Evolutionary conservation across 164 flowering plant species (phyloP), one percentile per base, ranked within the genome.

Genomic region (Nymphaea colorata): DNA sequence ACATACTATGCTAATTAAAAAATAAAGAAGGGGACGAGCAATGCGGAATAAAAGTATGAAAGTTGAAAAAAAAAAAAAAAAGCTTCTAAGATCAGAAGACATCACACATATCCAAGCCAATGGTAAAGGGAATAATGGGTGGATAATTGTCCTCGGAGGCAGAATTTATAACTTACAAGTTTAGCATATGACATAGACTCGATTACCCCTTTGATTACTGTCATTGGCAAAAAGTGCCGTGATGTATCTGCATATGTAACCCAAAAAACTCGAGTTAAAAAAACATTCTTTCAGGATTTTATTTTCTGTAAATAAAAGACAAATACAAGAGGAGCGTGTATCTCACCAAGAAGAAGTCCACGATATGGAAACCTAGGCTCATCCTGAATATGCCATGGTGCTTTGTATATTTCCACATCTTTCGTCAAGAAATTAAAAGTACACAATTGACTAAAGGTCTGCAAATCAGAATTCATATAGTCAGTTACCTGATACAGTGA

Each of bases 141-240:
- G 11, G 7, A 5, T 5, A 45, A 45, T 45, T 10, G 7, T 10
- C 11, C 2, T 1, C 53, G 53, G 11, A 45, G 11, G 55, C 11
- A 47, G 55, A 6, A 61, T 62, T 59, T 25, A 25, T 25, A 25
- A 25, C 98, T 87, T 86, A 95, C 99, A 79, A 95, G 88, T 85
- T 95, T 95, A 73, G 92, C 94, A 78, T 86, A 95, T 45, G 99
- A 86, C 99, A 95, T 95, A 5, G 99, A 86, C 65, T 95, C 96
- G 70, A 95, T 84, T 42, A 92, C 81, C 74, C 86, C 87, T 82
- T 95, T 92, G 69, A 95, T 90, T 57, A 86, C 82, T 81, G 75
- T 82, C 8, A 87, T 51, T 2, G 99, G 99, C 53, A 78, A 76
- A 80, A 81, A 95, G 72, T 89, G 99, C 74, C 98, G 82, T 59